A percentile compares a stretch with the other conserved stretches of the same genome.
phyloP scores from a whole-genome alignment of 2,329 filamentous ascomycete genomes.

The Clonostachys sp. region DNA sequence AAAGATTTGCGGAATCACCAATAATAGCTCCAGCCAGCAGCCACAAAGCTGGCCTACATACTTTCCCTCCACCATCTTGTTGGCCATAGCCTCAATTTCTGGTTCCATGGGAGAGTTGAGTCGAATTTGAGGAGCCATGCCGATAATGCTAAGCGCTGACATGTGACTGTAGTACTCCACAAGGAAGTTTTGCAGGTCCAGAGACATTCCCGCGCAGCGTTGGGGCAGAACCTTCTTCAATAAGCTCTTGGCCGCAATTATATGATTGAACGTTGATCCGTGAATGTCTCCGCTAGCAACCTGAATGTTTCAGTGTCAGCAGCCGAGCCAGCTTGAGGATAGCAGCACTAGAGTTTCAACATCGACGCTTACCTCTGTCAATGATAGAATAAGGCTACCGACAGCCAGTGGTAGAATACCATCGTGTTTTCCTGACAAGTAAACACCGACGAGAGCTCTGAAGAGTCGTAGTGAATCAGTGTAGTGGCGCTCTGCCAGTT shows the following conservation, averaged over 20 bases:
- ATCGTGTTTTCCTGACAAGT: too few species aligned
- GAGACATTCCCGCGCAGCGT: constrained; percentile 14
- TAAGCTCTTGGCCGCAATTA: constrained; percentile 26
- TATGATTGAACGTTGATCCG: constrained; percentile 29
- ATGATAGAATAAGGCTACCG: too few species aligned
- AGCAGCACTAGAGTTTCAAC: too few species aligned
- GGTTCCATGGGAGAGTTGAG: constrained; percentile 8
- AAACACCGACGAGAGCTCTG: too few species aligned
- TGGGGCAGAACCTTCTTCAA: constrained; percentile 18
- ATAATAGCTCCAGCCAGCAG: constrained; percentile 15
- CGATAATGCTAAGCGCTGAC: constrained; percentile 30
- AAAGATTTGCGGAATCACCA: constrained; percentile 19
- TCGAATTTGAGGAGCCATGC: constrained; percentile 14
- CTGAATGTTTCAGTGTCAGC: background rate
- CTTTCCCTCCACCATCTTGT: constrained; percentile 5
- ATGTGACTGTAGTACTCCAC: constrained; percentile 34
- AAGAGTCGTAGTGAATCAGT: too few species aligned
- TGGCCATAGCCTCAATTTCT: constrained; percentile 9
- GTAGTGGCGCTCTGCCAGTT: too few species aligned
- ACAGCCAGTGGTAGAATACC: too few species aligned
- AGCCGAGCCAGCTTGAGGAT: too few species aligned
- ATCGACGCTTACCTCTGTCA: too few species aligned
- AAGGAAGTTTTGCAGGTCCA: constrained; percentile 26
- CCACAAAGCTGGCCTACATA: constrained; percentile 17
- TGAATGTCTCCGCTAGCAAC: constrained; percentile 24